Conservation (phyloP, 768 basidiomycete genomes). For the Cyclocybe cylindracea region DNA sequence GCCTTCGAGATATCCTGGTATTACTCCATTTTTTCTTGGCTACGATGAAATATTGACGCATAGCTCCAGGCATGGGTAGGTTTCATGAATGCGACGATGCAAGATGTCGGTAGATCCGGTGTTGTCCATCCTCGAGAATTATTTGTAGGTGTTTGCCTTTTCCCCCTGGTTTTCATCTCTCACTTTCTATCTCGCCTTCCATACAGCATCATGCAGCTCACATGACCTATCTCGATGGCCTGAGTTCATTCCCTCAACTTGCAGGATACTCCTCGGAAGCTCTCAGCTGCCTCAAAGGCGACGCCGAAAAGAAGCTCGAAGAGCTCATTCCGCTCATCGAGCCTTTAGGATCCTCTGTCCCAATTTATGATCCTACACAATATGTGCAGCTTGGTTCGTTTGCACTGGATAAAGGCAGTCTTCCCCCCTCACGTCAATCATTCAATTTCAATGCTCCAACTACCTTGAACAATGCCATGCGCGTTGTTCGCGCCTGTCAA, state of each 20-base stretch:
- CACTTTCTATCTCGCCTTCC: constrained; percentile 7
- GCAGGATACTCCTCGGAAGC: constrained; percentile 61
- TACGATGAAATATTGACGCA: background rate
- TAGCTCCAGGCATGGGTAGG: constrained; percentile 79
- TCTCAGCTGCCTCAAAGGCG: constrained; percentile 60
- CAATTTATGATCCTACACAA: constrained; percentile 31
- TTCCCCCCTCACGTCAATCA: constrained; percentile 28
- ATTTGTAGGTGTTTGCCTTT: constrained; percentile 54
- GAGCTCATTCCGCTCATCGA: constrained; percentile 52
- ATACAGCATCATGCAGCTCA: constrained; percentile 87
- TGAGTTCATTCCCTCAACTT: constrained; percentile 76
- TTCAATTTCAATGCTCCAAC: constrained; percentile 93
- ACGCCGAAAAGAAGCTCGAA: constrained; percentile 55
- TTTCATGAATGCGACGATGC: constrained; percentile 71
- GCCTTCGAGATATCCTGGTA: constrained; percentile 88
- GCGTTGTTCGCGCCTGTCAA: constrained; percentile 88
- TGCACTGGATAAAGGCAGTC: constrained; percentile 61
- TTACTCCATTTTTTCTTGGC: constrained; percentile 1
- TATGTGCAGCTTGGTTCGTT: constrained; percentile 74
- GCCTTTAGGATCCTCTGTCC: constrained; percentile 25
- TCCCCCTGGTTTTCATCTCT: background rate
- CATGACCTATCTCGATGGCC: constrained; percentile 90
- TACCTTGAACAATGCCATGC: constrained; percentile 82
- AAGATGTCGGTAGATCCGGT: constrained; percentile 27
- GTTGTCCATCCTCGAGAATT: constrained; percentile 48